Percentiles rank a stretch among this genome's conserved stretches.
These are phyloP conservation scores for Helminthosporium solani DNA, from an alignment of 2,329 filamentous ascomycete genomes.

Conservation along the genomic window DNA sequence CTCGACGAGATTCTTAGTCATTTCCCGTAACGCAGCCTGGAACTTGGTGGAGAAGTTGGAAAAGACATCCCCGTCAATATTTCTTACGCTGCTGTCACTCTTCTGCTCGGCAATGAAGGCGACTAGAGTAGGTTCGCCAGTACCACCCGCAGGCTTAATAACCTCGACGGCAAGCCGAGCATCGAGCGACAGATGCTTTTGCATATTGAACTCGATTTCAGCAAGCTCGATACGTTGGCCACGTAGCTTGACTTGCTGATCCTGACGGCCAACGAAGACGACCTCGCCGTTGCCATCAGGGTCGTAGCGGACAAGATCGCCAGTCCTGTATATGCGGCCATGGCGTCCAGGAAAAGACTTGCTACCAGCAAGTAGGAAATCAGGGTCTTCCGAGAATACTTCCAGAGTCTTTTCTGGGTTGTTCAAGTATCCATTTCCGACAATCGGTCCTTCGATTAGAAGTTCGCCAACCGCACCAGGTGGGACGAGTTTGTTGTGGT, in stretches of 20 bases:
- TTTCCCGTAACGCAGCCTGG: slow-evolving; percentile 25
- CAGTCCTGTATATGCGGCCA: slow-evolving; percentile 49
- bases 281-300: slow-evolving; percentile 41
- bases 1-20: slow-evolving; percentile 30
- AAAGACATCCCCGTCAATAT: slow-evolving; percentile 35
- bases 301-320: slow-evolving; percentile 52
- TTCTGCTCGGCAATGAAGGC: slow-evolving; percentile 38
- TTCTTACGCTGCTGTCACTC: slow-evolving; percentile 24
- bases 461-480: slow-evolving; percentile 53
- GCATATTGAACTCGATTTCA: slow-evolving; percentile 44
- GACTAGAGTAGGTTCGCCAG: slow-evolving; percentile 35
- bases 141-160: slow-evolving; percentile 42
- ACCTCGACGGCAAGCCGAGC: slow-evolving; percentile 52
- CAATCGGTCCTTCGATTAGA: slow-evolving; percentile 59
- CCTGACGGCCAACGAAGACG: slow-evolving; percentile 40
- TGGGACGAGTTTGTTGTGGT: slow-evolving; percentile 41
- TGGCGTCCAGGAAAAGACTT: slow-evolving; percentile 49
- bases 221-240: slow-evolving; percentile 43
- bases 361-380: slow-evolving; percentile 63
- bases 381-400: slow-evolving; percentile 52
- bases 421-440: slow-evolving; percentile 42
- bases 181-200: slow-evolving; percentile 41
- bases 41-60: slow-evolving; percentile 35
- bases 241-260: slow-evolving; percentile 45
- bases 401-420: slow-evolving; percentile 40